Percentiles rank a stretch among this genome's conserved stretches.
Evolutionary conservation across 768 basidiomycete species (phyloP).

Genomic region (Mycena belliarum): DNA sequence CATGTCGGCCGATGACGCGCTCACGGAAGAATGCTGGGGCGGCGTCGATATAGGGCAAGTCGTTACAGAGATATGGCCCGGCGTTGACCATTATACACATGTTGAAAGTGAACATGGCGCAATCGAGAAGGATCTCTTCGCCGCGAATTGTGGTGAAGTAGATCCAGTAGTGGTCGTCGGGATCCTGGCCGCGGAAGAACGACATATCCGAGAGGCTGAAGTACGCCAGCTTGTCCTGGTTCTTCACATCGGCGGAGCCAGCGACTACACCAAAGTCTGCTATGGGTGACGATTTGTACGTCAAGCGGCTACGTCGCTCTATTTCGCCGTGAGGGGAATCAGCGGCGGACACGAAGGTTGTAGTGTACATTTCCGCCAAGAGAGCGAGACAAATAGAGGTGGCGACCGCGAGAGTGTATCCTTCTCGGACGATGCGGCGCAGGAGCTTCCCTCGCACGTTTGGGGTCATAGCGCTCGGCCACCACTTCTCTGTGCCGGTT

Average conservation of each 20-base stretch:
- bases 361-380: slow-evolving; percentile 42
- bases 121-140: slow-evolving; percentile 42
- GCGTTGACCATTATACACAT: slow-evolving; percentile 29
- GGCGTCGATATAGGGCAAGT: slow-evolving; percentile 13
- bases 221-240: slow-evolving; percentile 40
- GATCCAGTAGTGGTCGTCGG: slow-evolving; percentile 50
- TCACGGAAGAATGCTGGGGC: slow-evolving; percentile 31
- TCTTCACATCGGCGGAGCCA: slow-evolving; percentile 35
- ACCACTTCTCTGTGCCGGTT: slow-evolving; percentile 29
- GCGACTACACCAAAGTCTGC: slow-evolving; percentile 46
- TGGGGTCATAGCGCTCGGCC: slow-evolving; percentile 30
- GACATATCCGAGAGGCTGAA: slow-evolving; percentile 25
- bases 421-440: slow-evolving; percentile 34
- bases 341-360: slow-evolving; percentile 22
- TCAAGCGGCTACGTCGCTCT: slow-evolving; percentile 34
- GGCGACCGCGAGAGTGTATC: slow-evolving; percentile 34
- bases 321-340: slow-evolving; percentile 21
- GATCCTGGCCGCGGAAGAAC: slow-evolving; percentile 39
- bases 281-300: slow-evolving; percentile 40
- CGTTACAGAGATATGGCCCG: slow-evolving; percentile 19
- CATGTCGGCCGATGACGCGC: slow-evolving; percentile 11
- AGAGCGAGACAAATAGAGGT: slow-evolving; percentile 35
- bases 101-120: slow-evolving; percentile 46
- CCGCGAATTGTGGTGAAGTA: slow-evolving; percentile 47
- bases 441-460: slow-evolving; percentile 31